Evolutionary conservation across 306 rosid species (phyloP).

Genomic region (Dryas drummondii): DNA sequence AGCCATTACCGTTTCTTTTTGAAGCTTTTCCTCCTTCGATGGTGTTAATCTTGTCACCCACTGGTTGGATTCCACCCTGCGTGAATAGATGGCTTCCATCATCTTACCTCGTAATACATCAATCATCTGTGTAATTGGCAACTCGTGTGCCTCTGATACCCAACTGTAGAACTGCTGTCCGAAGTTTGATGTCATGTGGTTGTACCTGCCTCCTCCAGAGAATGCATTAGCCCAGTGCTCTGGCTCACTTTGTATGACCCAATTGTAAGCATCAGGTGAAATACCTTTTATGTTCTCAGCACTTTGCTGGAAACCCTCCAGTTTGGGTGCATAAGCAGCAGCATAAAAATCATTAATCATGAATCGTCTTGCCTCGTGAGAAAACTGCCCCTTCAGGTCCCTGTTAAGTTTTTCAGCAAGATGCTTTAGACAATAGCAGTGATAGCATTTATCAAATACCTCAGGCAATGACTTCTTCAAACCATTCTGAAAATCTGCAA

Average conservation of each 20-base stretch:
- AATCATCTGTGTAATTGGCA: slow-evolving; percentile 95
- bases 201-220: slow-evolving; percentile 78
- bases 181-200: slow-evolving; percentile 67
- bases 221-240: slow-evolving; percentile 91
- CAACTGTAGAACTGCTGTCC: slow-evolving; percentile 88
- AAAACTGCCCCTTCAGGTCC: slow-evolving; percentile 93
- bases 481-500: slow-evolving; percentile 79
- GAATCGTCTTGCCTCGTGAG: slow-evolving; percentile 97
- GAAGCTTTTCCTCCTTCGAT: slow-evolving; percentile 68
- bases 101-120: slow-evolving; percentile 78
- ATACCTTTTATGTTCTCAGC: slow-evolving; percentile 77
- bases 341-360: slow-evolving; percentile 83
- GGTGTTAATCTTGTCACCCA: slow-evolving; percentile 87
- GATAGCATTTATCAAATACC: slow-evolving; percentile 71
- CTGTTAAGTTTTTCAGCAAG: slow-evolving; percentile 84
- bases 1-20: slow-evolving; percentile 56
- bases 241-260: slow-evolving; percentile 85
- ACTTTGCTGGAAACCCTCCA: slow-evolving; percentile 63
- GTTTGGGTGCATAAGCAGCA: slow-evolving; percentile 78
- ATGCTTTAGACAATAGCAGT: slow-evolving; percentile 80
- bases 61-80: slow-evolving; percentile 61
- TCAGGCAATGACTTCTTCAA: slow-evolving; percentile 60
- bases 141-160: slow-evolving; percentile 89
- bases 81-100: slow-evolving; percentile 74
- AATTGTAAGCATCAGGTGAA: slow-evolving; percentile 83